A percentile compares a stretch with the other conserved stretches of the same genome.
Evolutionary conservation across 1,284 basidiomycete species (phyloP).

Genomic region (Rhodotorula sp.): DNA sequence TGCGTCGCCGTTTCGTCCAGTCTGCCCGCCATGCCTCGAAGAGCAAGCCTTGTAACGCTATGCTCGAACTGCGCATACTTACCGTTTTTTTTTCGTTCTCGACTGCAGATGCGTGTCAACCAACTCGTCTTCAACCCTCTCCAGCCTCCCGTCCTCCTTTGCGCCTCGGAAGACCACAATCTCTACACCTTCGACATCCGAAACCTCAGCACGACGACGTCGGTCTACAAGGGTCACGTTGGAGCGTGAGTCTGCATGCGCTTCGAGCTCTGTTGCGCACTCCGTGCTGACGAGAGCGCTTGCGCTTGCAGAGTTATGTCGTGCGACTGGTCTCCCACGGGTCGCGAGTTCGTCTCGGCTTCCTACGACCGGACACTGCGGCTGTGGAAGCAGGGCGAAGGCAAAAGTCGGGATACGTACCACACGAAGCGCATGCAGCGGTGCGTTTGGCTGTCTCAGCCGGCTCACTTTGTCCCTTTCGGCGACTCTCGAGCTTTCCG

Average conservation of each 20-base stretch:
- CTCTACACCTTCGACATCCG: constrained; percentile 97
- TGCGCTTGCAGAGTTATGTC: constrained; percentile 46
- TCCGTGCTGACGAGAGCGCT: too few relatives aligned
- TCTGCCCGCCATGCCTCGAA: neutral
- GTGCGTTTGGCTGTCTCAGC: constrained; percentile 50
- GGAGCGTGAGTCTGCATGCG: constrained; percentile 60
- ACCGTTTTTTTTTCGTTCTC: neutral
- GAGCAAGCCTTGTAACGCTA: neutral
- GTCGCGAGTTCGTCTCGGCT: constrained; percentile 92
- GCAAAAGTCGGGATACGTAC: constrained; percentile 83
- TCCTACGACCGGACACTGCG: constrained; percentile 94
- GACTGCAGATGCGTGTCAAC: constrained; percentile 57
- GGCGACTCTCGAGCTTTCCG: too few relatives aligned
- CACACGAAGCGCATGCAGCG: constrained; percentile 99
- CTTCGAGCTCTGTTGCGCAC: constrained; percentile 39
- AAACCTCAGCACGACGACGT: constrained; percentile 74
- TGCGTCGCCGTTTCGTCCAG: constrained; percentile 47
- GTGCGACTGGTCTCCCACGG: constrained; percentile 66
- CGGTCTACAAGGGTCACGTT: constrained; percentile 97
- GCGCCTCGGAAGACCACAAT: constrained; percentile 97
- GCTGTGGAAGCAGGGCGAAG: constrained; percentile 86
- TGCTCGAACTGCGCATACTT: neutral
- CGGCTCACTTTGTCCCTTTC: neutral
- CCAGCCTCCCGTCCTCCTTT: constrained; percentile 82
- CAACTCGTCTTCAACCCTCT: constrained; percentile 92